A percentile compares a stretch with the other conserved stretches of the same genome.
These are phyloP conservation scores for Thalassiosira gravida DNA, from an alignment of 352 stramenopile genomes.

Conservation along the genomic window DNA sequence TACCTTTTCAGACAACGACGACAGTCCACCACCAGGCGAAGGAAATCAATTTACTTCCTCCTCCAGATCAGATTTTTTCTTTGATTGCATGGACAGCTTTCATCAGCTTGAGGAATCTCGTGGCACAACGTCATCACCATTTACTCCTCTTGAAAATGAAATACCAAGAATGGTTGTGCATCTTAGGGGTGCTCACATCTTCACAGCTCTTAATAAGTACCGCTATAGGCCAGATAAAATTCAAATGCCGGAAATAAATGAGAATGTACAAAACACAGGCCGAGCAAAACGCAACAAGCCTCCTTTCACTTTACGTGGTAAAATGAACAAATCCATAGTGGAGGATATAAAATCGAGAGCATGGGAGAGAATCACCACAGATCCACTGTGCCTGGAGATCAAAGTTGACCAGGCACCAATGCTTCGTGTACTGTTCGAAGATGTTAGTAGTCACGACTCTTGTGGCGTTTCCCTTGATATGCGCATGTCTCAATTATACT, in stretches of 20 bases:
- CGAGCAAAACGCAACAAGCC: slow-evolving; percentile 53
- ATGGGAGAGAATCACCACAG: slow-evolving; percentile 76
- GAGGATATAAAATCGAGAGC: slow-evolving; percentile 41
- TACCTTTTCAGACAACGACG: slow-evolving; percentile 43
- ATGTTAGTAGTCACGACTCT: slow-evolving; percentile 30
- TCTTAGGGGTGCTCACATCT: slow-evolving; percentile 40
- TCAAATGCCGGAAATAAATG: slow-evolving; percentile 41
- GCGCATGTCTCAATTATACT: slow-evolving; percentile 79
- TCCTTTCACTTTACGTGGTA: slow-evolving; percentile 47
- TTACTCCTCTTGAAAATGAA: background rate
- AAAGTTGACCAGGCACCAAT: slow-evolving; percentile 69
- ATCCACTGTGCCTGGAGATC: slow-evolving; percentile 61
- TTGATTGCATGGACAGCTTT: slow-evolving; percentile 51
- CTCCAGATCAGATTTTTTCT: slow-evolving; percentile 54
- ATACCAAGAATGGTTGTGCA: slow-evolving; percentile 41
- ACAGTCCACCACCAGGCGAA: slow-evolving; percentile 1
- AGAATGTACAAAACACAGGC: slow-evolving; percentile 45
- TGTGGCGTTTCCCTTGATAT: slow-evolving; percentile 66
- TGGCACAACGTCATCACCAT: background rate
- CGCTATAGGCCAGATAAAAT: slow-evolving; percentile 32
- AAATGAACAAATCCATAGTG: slow-evolving; percentile 27
- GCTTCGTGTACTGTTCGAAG: slow-evolving; percentile 73
- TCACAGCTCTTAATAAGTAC: slow-evolving; percentile 43
- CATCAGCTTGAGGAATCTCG: background rate
- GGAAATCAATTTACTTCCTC: slow-evolving; percentile 17